A percentile compares a stretch with the other conserved stretches of the same genome.
Conservation (phyloP, 1,284 basidiomycete species). For the Termitomyces sp. region DNA sequence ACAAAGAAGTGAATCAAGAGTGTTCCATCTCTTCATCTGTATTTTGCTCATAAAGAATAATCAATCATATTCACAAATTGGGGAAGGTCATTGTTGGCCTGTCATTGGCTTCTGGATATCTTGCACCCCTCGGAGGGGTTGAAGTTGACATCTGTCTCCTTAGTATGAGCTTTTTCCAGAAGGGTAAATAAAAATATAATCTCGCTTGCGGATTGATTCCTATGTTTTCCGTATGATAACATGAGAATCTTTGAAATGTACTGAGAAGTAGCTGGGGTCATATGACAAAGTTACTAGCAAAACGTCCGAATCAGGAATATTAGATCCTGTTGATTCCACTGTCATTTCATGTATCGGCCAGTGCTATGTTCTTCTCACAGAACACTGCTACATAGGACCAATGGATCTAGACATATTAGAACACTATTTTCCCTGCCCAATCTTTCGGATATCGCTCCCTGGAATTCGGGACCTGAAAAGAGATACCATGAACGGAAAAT, state of each 20-base stretch:
- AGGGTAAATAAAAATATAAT: neutral
- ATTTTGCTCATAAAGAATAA: neutral
- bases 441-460: constrained; percentile 18
- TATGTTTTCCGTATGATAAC: neutral
- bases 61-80: neutral
- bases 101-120: neutral
- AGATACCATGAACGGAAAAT: constrained; percentile 46
- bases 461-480: constrained; percentile 24
- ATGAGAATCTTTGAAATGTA: neutral
- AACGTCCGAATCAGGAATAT: neutral
- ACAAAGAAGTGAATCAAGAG: neutral
- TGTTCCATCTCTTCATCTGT: neutral
- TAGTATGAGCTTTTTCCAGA: too few species aligned
- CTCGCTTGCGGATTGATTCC: neutral
- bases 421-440: constrained; percentile 34
- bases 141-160: neutral
- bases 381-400: constrained; percentile 2
- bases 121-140: neutral
- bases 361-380: constrained; percentile 8
- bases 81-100: neutral
- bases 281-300: neutral
- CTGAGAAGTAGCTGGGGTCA: neutral
- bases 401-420: constrained; percentile 16
- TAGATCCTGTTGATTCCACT: neutral
- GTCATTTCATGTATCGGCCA: constrained; percentile 10